Evolutionary conservation across 2,329 filamentous ascomycete species (phyloP).

Genomic region (Zasmidium cellare): DNA sequence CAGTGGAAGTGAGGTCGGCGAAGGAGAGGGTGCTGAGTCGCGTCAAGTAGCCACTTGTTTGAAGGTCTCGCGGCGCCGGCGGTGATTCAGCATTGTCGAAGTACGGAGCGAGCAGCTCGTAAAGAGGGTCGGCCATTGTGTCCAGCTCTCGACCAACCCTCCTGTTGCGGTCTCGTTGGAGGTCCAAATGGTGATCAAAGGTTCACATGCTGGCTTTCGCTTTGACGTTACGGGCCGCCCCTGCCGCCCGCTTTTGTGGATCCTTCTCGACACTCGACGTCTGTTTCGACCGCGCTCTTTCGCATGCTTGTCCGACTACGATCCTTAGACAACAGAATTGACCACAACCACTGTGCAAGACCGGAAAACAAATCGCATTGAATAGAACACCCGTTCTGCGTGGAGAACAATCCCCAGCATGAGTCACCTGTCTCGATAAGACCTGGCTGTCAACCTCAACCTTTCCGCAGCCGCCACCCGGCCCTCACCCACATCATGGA

Average conservation of each 20-base stretch:
- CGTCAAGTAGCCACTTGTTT: constrained; percentile 70
- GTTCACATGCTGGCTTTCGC: neutral
- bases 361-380: neutral
- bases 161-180: no score
- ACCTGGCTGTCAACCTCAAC: neutral
- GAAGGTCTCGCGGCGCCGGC: constrained; percentile 48
- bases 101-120: constrained; percentile 70
- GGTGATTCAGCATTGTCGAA: constrained; percentile 48
- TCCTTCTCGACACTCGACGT: neutral
- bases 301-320: neutral
- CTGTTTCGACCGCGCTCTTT: neutral
- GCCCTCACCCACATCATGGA: constrained; percentile 14
- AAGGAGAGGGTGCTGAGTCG: constrained; percentile 76
- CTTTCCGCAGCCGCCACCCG: neutral
- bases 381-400: no score
- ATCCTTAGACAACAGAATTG: neutral
- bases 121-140: constrained; percentile 60
- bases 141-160: neutral
- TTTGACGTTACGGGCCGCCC: neutral
- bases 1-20: constrained; percentile 68
- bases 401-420: no score
- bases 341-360: neutral
- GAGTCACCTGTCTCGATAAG: constrained; percentile 3
- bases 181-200: no score
- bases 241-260: neutral